phyloP scores from a whole-genome alignment of 2,329 filamentous ascomycete species.

The Grosmannia penicillata region DNA sequence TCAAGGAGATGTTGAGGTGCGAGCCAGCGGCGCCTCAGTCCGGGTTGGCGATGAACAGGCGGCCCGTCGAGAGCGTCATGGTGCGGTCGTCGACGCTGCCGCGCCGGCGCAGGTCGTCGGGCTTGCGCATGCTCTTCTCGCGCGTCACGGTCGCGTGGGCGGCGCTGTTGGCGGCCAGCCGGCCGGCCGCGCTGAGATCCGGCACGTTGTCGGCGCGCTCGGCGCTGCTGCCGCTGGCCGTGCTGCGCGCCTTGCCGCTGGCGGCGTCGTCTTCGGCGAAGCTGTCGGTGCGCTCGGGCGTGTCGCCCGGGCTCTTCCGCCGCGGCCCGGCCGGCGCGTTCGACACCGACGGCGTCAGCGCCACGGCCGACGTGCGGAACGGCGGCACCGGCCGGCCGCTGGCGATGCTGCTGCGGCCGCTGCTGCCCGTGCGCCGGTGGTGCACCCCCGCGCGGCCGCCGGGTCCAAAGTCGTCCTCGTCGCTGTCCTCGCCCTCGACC shows the following conservation, averaged over 20 bases:
- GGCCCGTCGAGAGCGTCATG: constrained; percentile 56
- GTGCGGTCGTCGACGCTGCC: constrained; percentile 76
- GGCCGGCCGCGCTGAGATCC: constrained; percentile 32
- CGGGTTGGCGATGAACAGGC: constrained; percentile 77
- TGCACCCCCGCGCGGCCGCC: constrained; percentile 35
- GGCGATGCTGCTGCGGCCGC: constrained; percentile 54
- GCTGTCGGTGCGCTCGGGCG: constrained; percentile 39
- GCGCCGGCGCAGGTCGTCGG: constrained; percentile 58
- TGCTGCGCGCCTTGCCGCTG: constrained; percentile 34
- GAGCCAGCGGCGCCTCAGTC: constrained; percentile 43
- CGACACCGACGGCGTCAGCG: constrained; percentile 18
- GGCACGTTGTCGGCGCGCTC: constrained; percentile 47
- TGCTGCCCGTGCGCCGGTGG: constrained; percentile 61
- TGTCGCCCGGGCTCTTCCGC: constrained; percentile 38
- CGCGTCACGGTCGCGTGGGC: constrained; percentile 42
- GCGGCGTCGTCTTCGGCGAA: constrained; percentile 32
- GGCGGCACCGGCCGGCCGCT: constrained; percentile 33
- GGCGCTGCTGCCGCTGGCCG: constrained; percentile 38
- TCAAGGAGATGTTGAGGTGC: too few relatives aligned
- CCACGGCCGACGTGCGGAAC: constrained; percentile 35
- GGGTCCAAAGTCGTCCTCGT: constrained; percentile 46
- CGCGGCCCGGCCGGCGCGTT: constrained; percentile 14
- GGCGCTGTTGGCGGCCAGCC: constrained; percentile 43
- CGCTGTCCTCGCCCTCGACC: constrained; percentile 76
- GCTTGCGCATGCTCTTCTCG: constrained; percentile 50